Evolutionary conservation across 2,329 filamentous ascomycete species (phyloP).

Genomic region (Ophiostoma novo-ulmi): DNA sequence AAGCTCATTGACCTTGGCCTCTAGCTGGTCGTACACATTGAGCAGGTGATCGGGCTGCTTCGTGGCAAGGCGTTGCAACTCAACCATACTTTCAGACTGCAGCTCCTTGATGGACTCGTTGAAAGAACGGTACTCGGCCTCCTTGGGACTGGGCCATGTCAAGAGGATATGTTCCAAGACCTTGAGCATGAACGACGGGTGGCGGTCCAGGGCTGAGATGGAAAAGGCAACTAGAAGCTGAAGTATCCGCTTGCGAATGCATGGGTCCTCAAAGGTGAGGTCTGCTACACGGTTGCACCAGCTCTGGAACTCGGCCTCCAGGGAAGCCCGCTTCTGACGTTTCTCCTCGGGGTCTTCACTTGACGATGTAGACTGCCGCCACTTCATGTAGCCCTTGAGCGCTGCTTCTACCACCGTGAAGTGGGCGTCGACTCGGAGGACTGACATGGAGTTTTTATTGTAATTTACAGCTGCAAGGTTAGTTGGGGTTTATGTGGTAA

Average conservation of each 20-base stretch:
- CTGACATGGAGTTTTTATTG: conserved; percentile 64
- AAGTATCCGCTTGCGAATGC: conserved; percentile 74
- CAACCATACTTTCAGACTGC: conserved; percentile 76
- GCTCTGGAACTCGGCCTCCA: conserved; percentile 61
- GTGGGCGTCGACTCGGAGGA: conserved; percentile 78
- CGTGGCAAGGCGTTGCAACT: conserved; percentile 80
- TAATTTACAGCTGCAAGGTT: conserved; percentile 41
- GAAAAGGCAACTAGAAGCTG: conserved; percentile 82
- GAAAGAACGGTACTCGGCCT: conserved; percentile 66
- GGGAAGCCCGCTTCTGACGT: conserved; percentile 48
- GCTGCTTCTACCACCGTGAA: conserved; percentile 85
- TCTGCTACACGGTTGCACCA: conserved; percentile 70
- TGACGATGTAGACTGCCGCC: conserved; percentile 44
- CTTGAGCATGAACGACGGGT: conserved; percentile 75
- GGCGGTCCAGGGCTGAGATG: conserved; percentile 70
- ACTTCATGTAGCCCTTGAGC: conserved; percentile 82
- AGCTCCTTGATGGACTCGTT: conserved; percentile 87
- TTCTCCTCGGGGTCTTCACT: conserved; percentile 42
- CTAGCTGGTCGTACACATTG: conserved; percentile 80
- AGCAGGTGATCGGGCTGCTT: conserved; percentile 89
- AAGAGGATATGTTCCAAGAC: conserved; percentile 88
- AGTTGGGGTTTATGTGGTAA: neutral
- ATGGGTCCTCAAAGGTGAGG: conserved; percentile 73
- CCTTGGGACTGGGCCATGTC: conserved; percentile 61
- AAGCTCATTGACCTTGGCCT: conserved; percentile 76